phyloP scores from a whole-genome alignment of 345 rosid genomes.

The Populus nigra region DNA sequence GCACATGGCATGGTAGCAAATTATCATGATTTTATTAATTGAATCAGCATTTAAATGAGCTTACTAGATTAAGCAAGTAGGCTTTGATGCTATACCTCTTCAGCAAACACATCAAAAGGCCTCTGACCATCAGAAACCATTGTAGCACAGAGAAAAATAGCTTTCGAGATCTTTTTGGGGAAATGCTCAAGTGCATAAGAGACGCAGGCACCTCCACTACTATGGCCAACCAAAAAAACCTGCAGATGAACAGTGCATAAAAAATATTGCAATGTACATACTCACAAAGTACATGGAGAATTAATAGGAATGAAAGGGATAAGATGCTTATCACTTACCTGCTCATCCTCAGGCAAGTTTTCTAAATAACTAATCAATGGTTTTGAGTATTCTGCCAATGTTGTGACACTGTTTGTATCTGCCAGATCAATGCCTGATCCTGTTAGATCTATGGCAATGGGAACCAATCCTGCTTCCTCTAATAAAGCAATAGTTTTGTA shows the following conservation, averaged over 20 bases:
- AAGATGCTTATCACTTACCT: conserved; percentile 41
- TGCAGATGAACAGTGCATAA: conserved; percentile 24
- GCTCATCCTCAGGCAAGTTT: conserved; percentile 76
- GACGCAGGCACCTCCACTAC: conserved; percentile 84
- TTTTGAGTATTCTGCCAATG: conserved; percentile 77
- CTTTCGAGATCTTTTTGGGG: conserved; percentile 74
- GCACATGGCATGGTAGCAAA: background rate
- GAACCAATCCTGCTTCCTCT: conserved; percentile 79
- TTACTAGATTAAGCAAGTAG: background rate
- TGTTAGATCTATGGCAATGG: conserved; percentile 70
- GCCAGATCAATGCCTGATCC: conserved; percentile 83
- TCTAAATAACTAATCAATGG: conserved; percentile 64
- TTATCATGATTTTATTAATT: background rate
- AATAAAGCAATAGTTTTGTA: conserved; percentile 74
- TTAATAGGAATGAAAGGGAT: background rate
- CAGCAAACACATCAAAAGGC: conserved; percentile 92
- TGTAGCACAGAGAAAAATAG: conserved; percentile 80
- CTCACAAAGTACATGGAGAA: background rate
- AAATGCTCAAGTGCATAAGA: conserved; percentile 80
- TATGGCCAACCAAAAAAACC: conserved; percentile 90
- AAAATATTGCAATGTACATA: background rate
- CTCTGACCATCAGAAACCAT: conserved; percentile 86
- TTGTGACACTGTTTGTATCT: conserved; percentile 58
- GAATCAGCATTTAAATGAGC: background rate
- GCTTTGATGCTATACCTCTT: conserved; percentile 54